A percentile compares a stretch with the other conserved stretches of the same genome.
Evolutionary conservation across 2,329 filamentous ascomycete genomes (phyloP).

Genomic region (Colletotrichum australisinense): DNA sequence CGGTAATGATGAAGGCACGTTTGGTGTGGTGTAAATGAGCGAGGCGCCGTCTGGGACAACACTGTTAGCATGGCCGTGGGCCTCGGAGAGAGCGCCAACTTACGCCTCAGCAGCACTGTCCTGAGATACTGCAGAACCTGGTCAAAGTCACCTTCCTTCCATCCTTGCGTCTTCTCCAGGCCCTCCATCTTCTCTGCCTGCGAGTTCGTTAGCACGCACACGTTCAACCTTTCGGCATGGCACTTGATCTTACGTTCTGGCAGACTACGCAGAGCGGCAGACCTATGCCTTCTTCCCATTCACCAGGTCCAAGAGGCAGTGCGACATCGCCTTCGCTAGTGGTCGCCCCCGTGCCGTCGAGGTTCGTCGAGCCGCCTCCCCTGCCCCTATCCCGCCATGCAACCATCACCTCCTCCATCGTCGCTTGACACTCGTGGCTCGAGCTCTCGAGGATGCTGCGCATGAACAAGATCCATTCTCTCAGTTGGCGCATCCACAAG

Average conservation of each 20-base stretch:
- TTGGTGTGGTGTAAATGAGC: conserved; percentile 85
- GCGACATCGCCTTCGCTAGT: conserved; percentile 74
- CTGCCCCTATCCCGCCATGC: conserved; percentile 82
- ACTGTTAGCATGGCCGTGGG: conserved; percentile 38
- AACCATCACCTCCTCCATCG: conserved; percentile 88
- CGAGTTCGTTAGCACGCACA: conserved; percentile 38
- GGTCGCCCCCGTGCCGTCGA: conserved; percentile 71
- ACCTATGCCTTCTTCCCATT: conserved; percentile 92
- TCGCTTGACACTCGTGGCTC: conserved; percentile 80
- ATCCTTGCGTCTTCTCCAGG: conserved; percentile 88
- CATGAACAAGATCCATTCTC: conserved; percentile 89
- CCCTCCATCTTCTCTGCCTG: conserved; percentile 90
- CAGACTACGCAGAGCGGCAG: conserved; percentile 94
- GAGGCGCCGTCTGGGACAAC: conserved; percentile 76
- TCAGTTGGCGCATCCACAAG: conserved; percentile 88
- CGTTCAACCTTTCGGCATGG: no score
- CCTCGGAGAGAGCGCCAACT: conserved; percentile 46
- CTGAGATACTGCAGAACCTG: conserved; percentile 93
- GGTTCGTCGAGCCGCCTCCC: conserved; percentile 69
- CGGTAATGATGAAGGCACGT: conserved; percentile 80
- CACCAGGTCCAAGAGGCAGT: conserved; percentile 85
- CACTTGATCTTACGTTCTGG: conserved; percentile 76
- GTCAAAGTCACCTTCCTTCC: conserved; percentile 97
- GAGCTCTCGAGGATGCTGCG: conserved; percentile 80
- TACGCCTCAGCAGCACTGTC: conserved; percentile 88